These are phyloP conservation scores for Mentha longifolia DNA, from an alignment of 257 asterid genomes.

Conservation along the genomic window DNA sequence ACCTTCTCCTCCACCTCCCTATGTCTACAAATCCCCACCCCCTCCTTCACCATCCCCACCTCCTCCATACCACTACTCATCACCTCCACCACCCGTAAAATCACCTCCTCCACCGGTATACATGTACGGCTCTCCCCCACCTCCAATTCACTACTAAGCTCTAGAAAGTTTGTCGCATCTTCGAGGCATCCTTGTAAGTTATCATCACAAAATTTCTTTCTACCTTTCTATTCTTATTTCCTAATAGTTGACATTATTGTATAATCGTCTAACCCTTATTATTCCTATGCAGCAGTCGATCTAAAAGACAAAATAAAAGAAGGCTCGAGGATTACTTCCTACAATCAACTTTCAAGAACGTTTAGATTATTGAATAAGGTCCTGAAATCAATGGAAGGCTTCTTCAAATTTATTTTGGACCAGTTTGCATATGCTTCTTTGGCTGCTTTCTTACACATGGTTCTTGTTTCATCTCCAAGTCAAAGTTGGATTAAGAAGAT, in stretches of 20 bases:
- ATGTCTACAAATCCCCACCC: constrained; percentile 37
- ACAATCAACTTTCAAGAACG: constrained; percentile 9
- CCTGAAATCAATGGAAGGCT: constrained; percentile 30
- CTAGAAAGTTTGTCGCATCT: background rate
- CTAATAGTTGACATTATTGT: background rate
- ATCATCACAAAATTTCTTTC: background rate
- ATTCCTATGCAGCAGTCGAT: constrained; percentile 40
- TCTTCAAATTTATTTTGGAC: constrained; percentile 35
- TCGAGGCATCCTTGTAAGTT: constrained; percentile 46
- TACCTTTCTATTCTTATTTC: background rate
- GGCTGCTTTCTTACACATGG: constrained; percentile 34
- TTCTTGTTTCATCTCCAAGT: constrained; percentile 29
- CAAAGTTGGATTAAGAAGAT: constrained; percentile 33
- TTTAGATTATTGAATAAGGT: constrained; percentile 45
- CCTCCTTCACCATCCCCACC: constrained; percentile 37
- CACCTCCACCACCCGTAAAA: constrained; percentile 62
- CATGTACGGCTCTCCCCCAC: constrained; percentile 55
- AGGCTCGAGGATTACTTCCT: constrained; percentile 28
- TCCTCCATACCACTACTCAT: constrained; percentile 32
- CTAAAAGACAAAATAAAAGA: constrained; percentile 41
- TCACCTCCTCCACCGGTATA: constrained; percentile 50
- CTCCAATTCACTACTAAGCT: constrained; percentile 48
- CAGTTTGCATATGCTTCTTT: constrained; percentile 41
- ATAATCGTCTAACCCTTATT: background rate
- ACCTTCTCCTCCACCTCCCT: constrained; percentile 28